These are phyloP conservation scores for Neofusicoccum laricinum DNA, from an alignment of 2,329 filamentous ascomycete genomes.

Conservation along the genomic window DNA sequence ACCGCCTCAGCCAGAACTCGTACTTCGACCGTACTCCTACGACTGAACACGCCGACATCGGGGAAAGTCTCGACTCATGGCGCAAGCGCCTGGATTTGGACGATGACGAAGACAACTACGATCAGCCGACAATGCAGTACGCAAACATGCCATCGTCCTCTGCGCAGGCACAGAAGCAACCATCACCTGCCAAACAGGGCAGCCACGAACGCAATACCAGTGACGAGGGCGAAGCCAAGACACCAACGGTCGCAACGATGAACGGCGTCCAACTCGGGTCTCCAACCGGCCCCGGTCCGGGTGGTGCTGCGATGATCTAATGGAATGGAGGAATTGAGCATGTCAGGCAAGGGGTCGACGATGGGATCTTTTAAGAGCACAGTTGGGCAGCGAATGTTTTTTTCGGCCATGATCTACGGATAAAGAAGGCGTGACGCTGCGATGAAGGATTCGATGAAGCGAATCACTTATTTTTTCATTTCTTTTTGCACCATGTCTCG, in stretches of 20 bases:
- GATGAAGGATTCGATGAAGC: conserved; percentile 8
- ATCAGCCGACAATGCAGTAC: neutral
- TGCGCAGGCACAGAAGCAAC: neutral
- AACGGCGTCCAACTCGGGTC: conserved; percentile 10
- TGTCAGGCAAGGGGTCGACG: neutral
- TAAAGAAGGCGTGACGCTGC: neutral
- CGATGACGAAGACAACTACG: conserved; percentile 21
- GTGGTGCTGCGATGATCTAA: conserved; percentile 17
- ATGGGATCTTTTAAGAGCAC: neutral
- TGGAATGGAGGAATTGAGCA: neutral
- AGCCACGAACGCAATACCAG: neutral
- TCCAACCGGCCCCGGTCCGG: conserved; percentile 10
- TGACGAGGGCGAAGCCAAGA: neutral
- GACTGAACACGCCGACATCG: conserved; percentile 30
- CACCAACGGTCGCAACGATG: conserved; percentile 4
- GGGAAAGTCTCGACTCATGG: conserved; percentile 35
- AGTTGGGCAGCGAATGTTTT: neutral
- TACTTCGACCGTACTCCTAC: conserved; percentile 67
- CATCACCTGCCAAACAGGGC: neutral
- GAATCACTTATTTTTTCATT: neutral
- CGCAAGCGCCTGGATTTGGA: conserved; percentile 31
- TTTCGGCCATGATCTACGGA: conserved; percentile 1
- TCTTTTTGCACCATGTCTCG: neutral
- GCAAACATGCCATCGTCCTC: neutral
- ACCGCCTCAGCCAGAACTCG: conserved; percentile 83